Conservation (phyloP, 768 basidiomycete species). For the Lentinula guzmanii region DNA sequence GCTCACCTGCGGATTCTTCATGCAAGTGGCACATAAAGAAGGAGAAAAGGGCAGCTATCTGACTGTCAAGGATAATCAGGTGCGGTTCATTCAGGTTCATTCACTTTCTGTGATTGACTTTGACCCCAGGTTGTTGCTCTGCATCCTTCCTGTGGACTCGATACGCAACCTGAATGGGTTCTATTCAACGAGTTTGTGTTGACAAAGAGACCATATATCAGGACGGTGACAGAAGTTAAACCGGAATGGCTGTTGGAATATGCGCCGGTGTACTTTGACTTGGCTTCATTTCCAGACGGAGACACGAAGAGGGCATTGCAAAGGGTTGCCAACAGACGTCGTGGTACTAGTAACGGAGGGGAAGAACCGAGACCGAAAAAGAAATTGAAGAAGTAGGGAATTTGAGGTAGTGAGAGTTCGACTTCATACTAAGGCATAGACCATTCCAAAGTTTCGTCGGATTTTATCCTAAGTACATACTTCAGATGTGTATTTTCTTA, state of each 20-base stretch:
- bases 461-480: no score
- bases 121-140: conserved; percentile 53
- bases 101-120: neutral
- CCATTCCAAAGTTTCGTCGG: no score
- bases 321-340: conserved; percentile 42
- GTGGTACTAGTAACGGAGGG: neutral
- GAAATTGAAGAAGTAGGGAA: conserved; percentile 4
- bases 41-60: conserved; percentile 83
- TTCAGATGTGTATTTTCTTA: neutral
- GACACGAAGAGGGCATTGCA: conserved; percentile 65
- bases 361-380: conserved; percentile 5
- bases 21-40: conserved; percentile 96
- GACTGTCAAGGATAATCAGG: conserved; percentile 95
- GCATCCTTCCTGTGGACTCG: conserved; percentile 86
- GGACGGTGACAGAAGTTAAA: conserved; percentile 83
- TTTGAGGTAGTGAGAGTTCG: no score
- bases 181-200: conserved; percentile 93
- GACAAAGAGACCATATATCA: conserved; percentile 83
- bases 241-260: conserved; percentile 82
- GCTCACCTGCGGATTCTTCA: conserved; percentile 92
- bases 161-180: conserved; percentile 88
- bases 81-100: conserved; percentile 19
- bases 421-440: no score
- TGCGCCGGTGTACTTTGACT: conserved; percentile 65
- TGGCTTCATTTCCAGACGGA: conserved; percentile 55